Percentiles rank a stretch among this genome's conserved stretches.
phyloP scores from a whole-genome alignment of 2,329 filamentous ascomycete species.

The Ophiostoma tasmaniense region DNA sequence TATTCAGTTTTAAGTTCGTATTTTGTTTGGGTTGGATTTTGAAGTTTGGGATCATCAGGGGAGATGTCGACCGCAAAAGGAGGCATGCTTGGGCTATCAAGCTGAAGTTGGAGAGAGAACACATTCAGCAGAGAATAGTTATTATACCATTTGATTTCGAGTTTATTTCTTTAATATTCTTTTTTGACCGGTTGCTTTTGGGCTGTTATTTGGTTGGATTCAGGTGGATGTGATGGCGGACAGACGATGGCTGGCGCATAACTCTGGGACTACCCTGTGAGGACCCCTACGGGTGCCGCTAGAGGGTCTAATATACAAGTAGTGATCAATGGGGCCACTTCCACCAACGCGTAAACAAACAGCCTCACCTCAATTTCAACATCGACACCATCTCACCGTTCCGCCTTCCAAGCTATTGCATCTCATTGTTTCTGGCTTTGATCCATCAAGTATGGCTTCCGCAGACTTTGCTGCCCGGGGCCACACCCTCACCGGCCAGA shows the following conservation, averaged over 20 bases:
- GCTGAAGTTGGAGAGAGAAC: not conserved
- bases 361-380: not conserved
- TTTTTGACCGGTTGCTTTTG: not conserved
- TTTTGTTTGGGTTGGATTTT: not conserved
- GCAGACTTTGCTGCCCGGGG: not conserved
- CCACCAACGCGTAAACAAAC: not conserved
- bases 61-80: not conserved
- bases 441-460: not conserved
- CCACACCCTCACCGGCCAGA: not conserved
- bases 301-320: not conserved
- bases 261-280: not conserved
- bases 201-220: not conserved
- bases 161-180: not conserved
- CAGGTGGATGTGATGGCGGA: not conserved
- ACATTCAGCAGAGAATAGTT: not conserved
- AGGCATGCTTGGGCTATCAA: not conserved
- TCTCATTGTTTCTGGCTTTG: not conserved
- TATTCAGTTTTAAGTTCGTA: not conserved
- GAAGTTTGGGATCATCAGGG: not conserved
- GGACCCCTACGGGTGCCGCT: not conserved
- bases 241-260: not conserved
- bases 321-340: not conserved
- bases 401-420: not conserved
- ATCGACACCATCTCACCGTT: not conserved
- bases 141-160: not conserved